Conservation (phyloP, 495 filamentous ascomycete species). For the Mytilinidion resinicola region DNA sequence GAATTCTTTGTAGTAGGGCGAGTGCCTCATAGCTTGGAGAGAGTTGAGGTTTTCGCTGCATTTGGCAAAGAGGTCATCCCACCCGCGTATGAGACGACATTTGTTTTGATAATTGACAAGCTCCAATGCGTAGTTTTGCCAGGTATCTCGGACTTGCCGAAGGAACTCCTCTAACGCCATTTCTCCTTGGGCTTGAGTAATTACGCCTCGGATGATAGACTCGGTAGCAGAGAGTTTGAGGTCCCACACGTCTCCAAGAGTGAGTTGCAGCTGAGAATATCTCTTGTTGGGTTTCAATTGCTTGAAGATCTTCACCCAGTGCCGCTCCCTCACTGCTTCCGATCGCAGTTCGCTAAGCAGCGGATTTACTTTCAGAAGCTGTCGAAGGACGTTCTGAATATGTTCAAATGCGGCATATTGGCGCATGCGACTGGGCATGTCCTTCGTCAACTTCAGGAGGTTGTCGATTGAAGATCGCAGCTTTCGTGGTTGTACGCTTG, state of each 20-base stretch:
- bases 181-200: slow-evolving; percentile 92
- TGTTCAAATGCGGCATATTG: slow-evolving; percentile 99
- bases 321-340: slow-evolving; percentile 88
- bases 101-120: slow-evolving; percentile 97
- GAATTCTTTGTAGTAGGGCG: slow-evolving; percentile 97
- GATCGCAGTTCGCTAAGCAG: slow-evolving; percentile 89
- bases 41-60: slow-evolving; percentile 98
- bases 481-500: slow-evolving; percentile 85
- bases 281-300: slow-evolving; percentile 80
- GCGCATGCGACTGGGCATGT: slow-evolving; percentile 98
- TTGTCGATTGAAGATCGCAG: slow-evolving; percentile 80
- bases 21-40: slow-evolving; percentile 96
- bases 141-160: slow-evolving; percentile 92
- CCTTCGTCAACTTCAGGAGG: slow-evolving; percentile 95
- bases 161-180: slow-evolving; percentile 98
- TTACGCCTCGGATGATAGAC: slow-evolving; percentile 78
- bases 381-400: slow-evolving; percentile 83
- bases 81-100: slow-evolving; percentile 91
- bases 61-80: slow-evolving; percentile 97
- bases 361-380: slow-evolving; percentile 81
- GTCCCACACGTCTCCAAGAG: slow-evolving; percentile 96
- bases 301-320: slow-evolving; percentile 98
- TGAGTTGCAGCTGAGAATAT: slow-evolving; percentile 88
- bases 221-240: slow-evolving; percentile 83
- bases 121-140: slow-evolving; percentile 90